A percentile compares a stretch with the other conserved stretches of the same genome.
Evolutionary conservation across 768 basidiomycete species (phyloP).

Genomic region (Coprinopsis marcescibilis): DNA sequence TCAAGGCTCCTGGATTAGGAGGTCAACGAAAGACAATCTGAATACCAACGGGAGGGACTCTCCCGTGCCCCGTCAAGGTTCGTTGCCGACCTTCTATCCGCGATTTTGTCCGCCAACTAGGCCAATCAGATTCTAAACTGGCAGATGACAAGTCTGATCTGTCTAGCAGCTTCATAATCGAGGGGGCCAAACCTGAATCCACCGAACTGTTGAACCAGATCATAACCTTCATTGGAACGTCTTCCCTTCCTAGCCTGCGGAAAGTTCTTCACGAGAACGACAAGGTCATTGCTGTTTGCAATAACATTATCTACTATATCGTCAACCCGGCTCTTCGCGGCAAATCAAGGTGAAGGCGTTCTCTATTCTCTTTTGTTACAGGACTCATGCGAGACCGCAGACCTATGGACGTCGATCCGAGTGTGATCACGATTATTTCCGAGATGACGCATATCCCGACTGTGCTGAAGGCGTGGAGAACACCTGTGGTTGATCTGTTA

Average conservation of each 20-base stretch:
- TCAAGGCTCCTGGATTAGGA: slow-evolving; percentile 74
- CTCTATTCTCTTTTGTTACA: neutral
- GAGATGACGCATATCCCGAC: slow-evolving; percentile 78
- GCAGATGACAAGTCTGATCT: slow-evolving; percentile 5
- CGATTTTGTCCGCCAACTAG: slow-evolving; percentile 5
- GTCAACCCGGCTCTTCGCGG: slow-evolving; percentile 76
- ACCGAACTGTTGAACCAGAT: slow-evolving; percentile 41
- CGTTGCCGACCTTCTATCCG: slow-evolving; percentile 7
- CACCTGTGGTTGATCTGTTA: slow-evolving; percentile 73
- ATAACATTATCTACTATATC: slow-evolving; percentile 79
- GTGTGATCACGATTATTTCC: slow-evolving; percentile 59
- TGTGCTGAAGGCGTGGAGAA: slow-evolving; percentile 80
- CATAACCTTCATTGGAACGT: slow-evolving; percentile 60
- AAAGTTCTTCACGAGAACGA: slow-evolving; percentile 81
- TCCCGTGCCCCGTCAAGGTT: slow-evolving; percentile 55
- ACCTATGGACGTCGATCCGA: slow-evolving; percentile 73
- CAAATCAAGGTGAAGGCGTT: slow-evolving; percentile 53
- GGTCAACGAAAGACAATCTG: slow-evolving; percentile 57
- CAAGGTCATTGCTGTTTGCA: slow-evolving; percentile 72
- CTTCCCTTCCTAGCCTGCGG: slow-evolving; percentile 68
- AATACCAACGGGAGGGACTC: slow-evolving; percentile 67
- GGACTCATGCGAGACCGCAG: slow-evolving; percentile 23
- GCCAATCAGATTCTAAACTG: slow-evolving; percentile 9
- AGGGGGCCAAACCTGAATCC: neutral
- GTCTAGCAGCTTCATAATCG: neutral